Conservation (phyloP, 148 eudicot genomes). For the Rheum nobile region DNA sequence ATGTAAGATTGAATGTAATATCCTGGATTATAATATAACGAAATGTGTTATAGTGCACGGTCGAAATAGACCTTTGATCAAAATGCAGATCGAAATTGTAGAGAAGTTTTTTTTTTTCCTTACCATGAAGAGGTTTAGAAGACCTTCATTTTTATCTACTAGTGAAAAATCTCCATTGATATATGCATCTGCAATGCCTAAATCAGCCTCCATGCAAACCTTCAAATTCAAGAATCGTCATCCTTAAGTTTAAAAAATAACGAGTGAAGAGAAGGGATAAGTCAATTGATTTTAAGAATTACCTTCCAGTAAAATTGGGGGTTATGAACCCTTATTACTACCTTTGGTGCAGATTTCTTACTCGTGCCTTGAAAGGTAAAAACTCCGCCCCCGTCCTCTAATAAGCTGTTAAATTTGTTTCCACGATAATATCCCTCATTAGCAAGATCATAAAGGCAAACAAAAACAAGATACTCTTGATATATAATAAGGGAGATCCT, state of each 20-base stretch:
- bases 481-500: not conserved
- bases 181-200: slow-evolving; percentile 97
- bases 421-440: too few species aligned
- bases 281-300: not conserved
- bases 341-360: slow-evolving; percentile 35
- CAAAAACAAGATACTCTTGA: not conserved
- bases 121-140: slow-evolving; percentile 79
- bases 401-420: slow-evolving; percentile 24
- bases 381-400: slow-evolving; percentile 80
- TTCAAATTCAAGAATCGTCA: slow-evolving; percentile 1
- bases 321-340: slow-evolving; percentile 48
- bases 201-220: slow-evolving; percentile 81
- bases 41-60: too few species aligned
- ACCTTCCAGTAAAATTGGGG: slow-evolving; percentile 97
- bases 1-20: not conserved
- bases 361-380: slow-evolving; percentile 49
- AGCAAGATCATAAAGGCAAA: not conserved
- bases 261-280: not conserved
- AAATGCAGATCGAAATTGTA: too few species aligned
- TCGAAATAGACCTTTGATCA: too few species aligned
- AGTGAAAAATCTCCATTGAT: slow-evolving; percentile 82
- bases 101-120: not conserved
- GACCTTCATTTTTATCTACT: slow-evolving; percentile 73
- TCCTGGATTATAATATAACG: too few species aligned
- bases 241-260: not conserved